Conservation (phyloP, 2,329 filamentous ascomycete species). For the Pezicula neosporulosa region DNA sequence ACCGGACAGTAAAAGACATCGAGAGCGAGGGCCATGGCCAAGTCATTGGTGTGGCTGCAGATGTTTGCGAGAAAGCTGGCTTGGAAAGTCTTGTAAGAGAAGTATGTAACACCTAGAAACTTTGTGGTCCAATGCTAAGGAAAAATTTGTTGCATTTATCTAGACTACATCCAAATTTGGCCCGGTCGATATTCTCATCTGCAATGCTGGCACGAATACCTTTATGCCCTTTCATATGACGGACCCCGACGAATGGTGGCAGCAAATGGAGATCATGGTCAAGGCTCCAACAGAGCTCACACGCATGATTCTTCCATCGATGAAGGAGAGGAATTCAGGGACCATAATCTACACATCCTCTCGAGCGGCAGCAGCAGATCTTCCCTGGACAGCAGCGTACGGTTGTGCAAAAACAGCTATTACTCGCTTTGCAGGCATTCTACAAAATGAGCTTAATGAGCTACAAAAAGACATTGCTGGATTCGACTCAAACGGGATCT, state of each 20-base stretch:
- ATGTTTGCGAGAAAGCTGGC: conserved; percentile 10
- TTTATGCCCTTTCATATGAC: conserved; percentile 19
- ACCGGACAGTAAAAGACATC: conserved; percentile 11
- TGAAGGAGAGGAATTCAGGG: conserved; percentile 12
- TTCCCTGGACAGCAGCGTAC: conserved; percentile 16
- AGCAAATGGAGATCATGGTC: conserved; percentile 15
- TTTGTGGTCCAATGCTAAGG: neutral
- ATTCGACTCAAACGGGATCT: conserved; percentile 10
- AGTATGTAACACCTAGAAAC: neutral
- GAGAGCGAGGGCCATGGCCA: conserved; percentile 1
- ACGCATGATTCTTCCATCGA: conserved; percentile 13
- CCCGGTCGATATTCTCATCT: conserved; percentile 14
- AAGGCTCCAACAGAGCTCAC: conserved; percentile 15
- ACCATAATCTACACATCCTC: conserved; percentile 17
- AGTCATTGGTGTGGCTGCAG: conserved; percentile 12
- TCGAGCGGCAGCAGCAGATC: conserved; percentile 12
- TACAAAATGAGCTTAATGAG: conserved; percentile 14
- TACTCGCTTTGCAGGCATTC: conserved; percentile 13
- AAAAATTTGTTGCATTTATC: neutral
- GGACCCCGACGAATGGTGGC: conserved; percentile 15
- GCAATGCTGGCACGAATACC: conserved; percentile 16
- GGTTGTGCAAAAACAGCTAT: conserved; percentile 16
- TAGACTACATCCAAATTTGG: conserved; percentile 10
- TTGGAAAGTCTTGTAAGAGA: conserved; percentile 10
- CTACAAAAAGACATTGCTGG: conserved; percentile 9